Conservation (phyloP, 1,284 basidiomycete species). For the Melampsora larici-populina region DNA sequence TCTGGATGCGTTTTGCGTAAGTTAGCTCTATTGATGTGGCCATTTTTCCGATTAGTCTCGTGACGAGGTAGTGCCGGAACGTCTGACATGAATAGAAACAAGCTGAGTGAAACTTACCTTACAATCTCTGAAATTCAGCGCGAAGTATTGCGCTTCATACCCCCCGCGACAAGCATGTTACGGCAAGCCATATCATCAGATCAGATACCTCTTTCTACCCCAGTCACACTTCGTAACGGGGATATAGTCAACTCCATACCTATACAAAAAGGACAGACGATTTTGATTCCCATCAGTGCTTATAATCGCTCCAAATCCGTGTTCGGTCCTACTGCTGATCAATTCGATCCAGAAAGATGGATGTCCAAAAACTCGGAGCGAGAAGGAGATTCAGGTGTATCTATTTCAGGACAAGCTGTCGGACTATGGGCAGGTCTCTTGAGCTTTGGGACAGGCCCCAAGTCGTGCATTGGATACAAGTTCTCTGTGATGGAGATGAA, state of each 20-base stretch:
- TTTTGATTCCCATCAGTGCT: background rate
- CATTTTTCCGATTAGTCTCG: no score
- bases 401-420: background rate
- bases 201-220: conserved; percentile 3
- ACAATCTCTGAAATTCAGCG: background rate
- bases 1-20: conserved; percentile 21
- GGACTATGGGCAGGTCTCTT: conserved; percentile 64
- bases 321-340: conserved; percentile 11
- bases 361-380: background rate
- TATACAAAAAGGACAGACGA: background rate
- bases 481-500: conserved; percentile 11
- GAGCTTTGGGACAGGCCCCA: conserved; percentile 59
- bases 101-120: no score
- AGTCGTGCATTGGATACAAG: conserved; percentile 43
- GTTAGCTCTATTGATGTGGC: background rate
- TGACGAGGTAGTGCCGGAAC: no score
- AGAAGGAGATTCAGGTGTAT: background rate
- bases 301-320: conserved; percentile 8
- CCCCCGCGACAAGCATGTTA: background rate
- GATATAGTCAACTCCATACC: background rate
- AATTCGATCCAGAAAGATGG: conserved; percentile 8
- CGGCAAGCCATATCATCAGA: background rate
- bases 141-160: conserved; percentile 1
- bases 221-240: background rate
- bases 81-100: background rate